Evolutionary conservation across 352 stramenopile species (phyloP).

Genomic region (Phytophthora tubulina): DNA sequence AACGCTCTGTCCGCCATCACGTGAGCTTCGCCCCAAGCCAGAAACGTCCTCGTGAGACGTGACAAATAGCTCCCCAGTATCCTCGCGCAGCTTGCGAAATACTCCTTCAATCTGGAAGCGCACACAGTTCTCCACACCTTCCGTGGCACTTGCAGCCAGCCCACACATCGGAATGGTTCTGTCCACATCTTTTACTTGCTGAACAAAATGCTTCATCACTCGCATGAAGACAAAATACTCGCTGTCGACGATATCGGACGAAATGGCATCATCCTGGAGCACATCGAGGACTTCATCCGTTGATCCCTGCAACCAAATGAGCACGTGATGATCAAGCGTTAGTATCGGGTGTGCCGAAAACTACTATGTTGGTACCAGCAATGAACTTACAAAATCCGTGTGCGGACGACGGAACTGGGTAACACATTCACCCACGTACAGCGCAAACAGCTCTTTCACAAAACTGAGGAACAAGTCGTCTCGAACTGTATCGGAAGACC

Average conservation of each 20-base stretch:
- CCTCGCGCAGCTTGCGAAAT: constrained; percentile 67
- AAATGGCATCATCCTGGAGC: constrained; percentile 38
- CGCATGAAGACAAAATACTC: constrained; percentile 88
- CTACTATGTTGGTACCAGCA: background rate
- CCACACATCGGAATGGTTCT: constrained; percentile 65
- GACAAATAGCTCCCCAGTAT: constrained; percentile 68
- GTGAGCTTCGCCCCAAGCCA: constrained; percentile 41
- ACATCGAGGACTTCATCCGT: constrained; percentile 52
- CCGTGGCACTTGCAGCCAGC: constrained; percentile 52
- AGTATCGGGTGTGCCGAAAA: background rate
- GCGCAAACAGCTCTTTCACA: constrained; percentile 69
- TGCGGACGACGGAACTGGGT: constrained; percentile 65
- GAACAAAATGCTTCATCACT: constrained; percentile 82
- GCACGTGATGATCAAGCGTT: constrained; percentile 5
- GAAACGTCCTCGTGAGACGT: constrained; percentile 63
- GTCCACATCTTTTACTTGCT: constrained; percentile 67
- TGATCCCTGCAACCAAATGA: constrained; percentile 49
- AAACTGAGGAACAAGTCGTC: constrained; percentile 81
- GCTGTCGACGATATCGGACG: constrained; percentile 46
- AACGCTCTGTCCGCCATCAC: constrained; percentile 51
- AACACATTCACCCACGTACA: constrained; percentile 64
- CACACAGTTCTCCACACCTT: constrained; percentile 74
- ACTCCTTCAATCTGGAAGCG: constrained; percentile 83
- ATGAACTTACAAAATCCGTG: constrained; percentile 63
- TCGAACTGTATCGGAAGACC: constrained; percentile 53